Percentiles rank a stretch among this genome's conserved stretches.
These are phyloP conservation scores for Komagataella mondaviorum DNA, from an alignment of 805 yeast genomes.

Conservation along the genomic window DNA sequence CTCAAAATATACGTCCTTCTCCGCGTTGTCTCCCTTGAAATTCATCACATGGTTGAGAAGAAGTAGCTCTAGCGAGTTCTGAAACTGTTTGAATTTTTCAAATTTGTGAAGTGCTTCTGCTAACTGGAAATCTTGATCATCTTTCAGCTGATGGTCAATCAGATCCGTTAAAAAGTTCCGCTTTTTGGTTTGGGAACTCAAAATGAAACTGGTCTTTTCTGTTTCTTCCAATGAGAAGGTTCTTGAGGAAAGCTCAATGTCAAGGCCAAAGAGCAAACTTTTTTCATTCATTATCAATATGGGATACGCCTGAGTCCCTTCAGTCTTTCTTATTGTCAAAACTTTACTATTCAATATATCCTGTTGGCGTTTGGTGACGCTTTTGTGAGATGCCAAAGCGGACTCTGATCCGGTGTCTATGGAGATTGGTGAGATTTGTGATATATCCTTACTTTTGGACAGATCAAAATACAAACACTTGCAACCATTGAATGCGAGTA, in stretches of 20 bases:
- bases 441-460: conserved; percentile 9
- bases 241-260: conserved; percentile 18
- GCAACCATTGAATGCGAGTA: conserved; percentile 19
- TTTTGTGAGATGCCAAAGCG: neutral
- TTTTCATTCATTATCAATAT: conserved; percentile 29
- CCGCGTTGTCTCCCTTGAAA: neutral
- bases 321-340: conserved; percentile 9
- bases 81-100: conserved; percentile 25
- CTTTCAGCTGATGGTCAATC: conserved; percentile 16
- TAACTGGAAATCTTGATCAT: neutral
- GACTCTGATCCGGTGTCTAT: conserved; percentile 17
- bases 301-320: conserved; percentile 31
- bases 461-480: conserved; percentile 17
- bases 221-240: neutral
- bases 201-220: neutral
- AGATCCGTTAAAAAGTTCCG: conserved; percentile 31
- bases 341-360: neutral
- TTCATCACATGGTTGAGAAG: conserved; percentile 23
- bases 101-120: conserved; percentile 17
- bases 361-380: neutral
- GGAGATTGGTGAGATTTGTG: conserved; percentile 13
- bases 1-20: conserved; percentile 11
- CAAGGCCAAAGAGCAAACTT: conserved; percentile 36
- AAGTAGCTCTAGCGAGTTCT: conserved; percentile 35
- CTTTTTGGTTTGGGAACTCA: conserved; percentile 13